Evolutionary conservation across 768 basidiomycete genomes (phyloP).

Genomic region (Strobilomyces dryophilus): DNA sequence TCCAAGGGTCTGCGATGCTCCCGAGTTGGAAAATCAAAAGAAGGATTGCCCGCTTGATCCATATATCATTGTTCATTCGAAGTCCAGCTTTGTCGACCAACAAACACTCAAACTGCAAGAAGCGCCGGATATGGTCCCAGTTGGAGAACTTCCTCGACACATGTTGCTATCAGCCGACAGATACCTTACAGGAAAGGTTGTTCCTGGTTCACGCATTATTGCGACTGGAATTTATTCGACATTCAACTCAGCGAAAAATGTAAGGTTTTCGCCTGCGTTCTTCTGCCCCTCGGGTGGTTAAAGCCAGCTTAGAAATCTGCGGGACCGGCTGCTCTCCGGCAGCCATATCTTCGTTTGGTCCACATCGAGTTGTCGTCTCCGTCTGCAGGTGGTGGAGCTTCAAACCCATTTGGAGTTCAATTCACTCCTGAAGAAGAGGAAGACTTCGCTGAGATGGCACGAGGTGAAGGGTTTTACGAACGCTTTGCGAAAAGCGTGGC

Average conservation of each 20-base stretch:
- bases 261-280: conserved; percentile 32
- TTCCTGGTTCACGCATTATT: conserved; percentile 93
- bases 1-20: conserved; percentile 84
- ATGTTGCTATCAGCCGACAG: conserved; percentile 91
- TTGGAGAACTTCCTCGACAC: conserved; percentile 95
- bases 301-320: conserved; percentile 56
- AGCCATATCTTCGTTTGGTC: conserved; percentile 89
- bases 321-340: conserved; percentile 85
- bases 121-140: conserved; percentile 99
- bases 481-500: conserved; percentile 91
- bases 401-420: conserved; percentile 82
- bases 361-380: conserved; percentile 89
- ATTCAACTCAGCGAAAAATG: conserved; percentile 84
- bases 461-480: conserved; percentile 88
- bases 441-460: conserved; percentile 88
- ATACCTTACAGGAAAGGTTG: conserved; percentile 87
- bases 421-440: conserved; percentile 97
- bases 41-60: conserved; percentile 97
- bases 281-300: neutral
- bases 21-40: conserved; percentile 73
- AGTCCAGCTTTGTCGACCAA: conserved; percentile 92
- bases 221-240: conserved; percentile 97
- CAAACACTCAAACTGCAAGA: conserved; percentile 97
- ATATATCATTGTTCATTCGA: conserved; percentile 91
- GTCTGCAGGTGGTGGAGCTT: conserved; percentile 61